Evolutionary conservation across 352 stramenopile species (phyloP), one percentile per base, ranked within the genome.

Genomic region (Paralagenidium karlingii): DNA sequence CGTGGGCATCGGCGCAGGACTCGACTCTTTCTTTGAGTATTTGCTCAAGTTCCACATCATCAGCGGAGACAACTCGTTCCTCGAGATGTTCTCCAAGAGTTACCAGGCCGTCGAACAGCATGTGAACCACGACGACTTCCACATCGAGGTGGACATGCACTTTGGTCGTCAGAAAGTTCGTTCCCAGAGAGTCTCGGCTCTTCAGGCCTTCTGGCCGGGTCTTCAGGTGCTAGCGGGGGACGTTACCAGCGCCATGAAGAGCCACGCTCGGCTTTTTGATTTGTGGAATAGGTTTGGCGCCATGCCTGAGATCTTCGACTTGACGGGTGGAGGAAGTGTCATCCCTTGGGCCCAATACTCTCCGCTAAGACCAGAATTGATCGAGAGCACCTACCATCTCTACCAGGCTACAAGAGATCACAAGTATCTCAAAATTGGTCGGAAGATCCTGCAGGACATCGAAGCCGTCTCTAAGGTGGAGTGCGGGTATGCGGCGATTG

Each of bases 11-110:
- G 91, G 90, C 21, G 79, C 81, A 0, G 96, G 96, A 18, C 75
- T 95, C 1, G 95, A 99, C 60, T 97, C 85, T 33, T 99, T 96
- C 55, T 98, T 97, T 47, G 96, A 99, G 62, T 98, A 98, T 56
- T 51, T 98, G 25, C 53, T 98, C n/a, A 99, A 99, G 58, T 93
- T 94, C 47, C 85, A 97, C 51, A 62, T 98, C 25, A 57, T 98
- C n/a, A 97, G 96, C 54, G 85, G 85, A 16, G 85, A 98, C 41
- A 49, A 78, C 13, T 49, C 73, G 63, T 81, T 94, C 79, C 66
- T 97, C 57, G 68, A 69, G 9, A 97, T 98, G 86, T 96, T 93
- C 55, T 82, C 84, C 39, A 52, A 53, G 24, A 89, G 71, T 39
- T 93, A 93, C 41, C 52, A 49, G 15, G 74, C 73, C 1, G 74